These are phyloP conservation scores for Elasticomyces elasticus DNA, from an alignment of 495 filamentous ascomycete genomes.

Conservation along the genomic window DNA sequence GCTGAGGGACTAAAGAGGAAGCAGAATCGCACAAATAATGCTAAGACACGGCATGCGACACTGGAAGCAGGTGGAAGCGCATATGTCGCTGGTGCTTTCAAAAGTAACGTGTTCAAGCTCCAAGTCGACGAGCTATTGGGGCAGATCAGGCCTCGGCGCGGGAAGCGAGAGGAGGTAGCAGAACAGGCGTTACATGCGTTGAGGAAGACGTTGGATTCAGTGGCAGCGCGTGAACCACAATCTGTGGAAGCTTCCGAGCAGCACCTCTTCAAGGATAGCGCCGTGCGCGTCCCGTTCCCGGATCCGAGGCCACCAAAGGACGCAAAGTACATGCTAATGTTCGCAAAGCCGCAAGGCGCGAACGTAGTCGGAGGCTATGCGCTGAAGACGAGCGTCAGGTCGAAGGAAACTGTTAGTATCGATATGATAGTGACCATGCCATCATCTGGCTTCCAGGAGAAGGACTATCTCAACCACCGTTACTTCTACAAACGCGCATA, in stretches of 20 bases:
- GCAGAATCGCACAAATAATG: background rate
- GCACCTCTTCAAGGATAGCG: conserved; percentile 52
- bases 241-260: conserved; percentile 54
- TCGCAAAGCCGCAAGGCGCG: conserved; percentile 62
- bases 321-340: conserved; percentile 70
- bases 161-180: conserved; percentile 50
- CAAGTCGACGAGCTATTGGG: conserved; percentile 76
- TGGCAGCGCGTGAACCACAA: conserved; percentile 47
- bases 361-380: conserved; percentile 86
- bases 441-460: conserved; percentile 68
- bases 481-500: conserved; percentile 94
- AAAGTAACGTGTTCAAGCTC: conserved; percentile 71
- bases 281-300: conserved; percentile 69
- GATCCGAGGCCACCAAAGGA: conserved; percentile 61
- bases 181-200: conserved; percentile 62
- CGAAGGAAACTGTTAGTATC: conserved; percentile 46
- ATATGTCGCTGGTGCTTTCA: conserved; percentile 34
- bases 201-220: conserved; percentile 62
- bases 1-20: background rate
- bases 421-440: conserved; percentile 88
- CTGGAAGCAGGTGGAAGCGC: background rate
- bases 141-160: conserved; percentile 58
- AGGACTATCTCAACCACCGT: conserved; percentile 85
- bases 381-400: conserved; percentile 59
- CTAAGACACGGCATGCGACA: background rate